A percentile compares a stretch with the other conserved stretches of the same genome.
Evolutionary conservation across 1,139 yeast species (phyloP).

Genomic region (Geotrichum citri-aurantii): DNA sequence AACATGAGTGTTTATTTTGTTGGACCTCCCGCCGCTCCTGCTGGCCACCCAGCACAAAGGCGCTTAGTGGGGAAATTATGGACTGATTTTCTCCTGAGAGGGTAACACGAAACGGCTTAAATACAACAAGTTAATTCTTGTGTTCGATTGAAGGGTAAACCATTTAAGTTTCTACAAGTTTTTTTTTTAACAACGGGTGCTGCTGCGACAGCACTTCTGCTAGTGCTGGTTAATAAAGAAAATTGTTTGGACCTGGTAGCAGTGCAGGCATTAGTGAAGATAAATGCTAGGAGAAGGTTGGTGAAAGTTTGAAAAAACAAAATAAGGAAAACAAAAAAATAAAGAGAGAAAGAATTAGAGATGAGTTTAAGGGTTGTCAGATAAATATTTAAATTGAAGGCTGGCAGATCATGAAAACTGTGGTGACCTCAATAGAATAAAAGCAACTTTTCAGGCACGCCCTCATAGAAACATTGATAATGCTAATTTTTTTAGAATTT

Average conservation of each 20-base stretch:
- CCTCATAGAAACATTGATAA: too few species aligned
- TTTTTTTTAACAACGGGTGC: not conserved
- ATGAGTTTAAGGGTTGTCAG: not conserved
- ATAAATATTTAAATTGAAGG: too few species aligned
- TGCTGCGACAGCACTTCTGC: not conserved
- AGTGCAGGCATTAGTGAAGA: not conserved
- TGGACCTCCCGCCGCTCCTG: too few species aligned
- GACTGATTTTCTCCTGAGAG: not conserved
- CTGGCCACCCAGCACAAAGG: not conserved
- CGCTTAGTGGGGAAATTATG: not conserved
- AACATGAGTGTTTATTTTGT: not conserved
- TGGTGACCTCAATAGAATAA: not conserved
- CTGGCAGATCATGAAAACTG: not conserved
- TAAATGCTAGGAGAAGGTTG: not conserved
- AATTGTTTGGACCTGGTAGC: not conserved
- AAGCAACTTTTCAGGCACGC: too few species aligned
- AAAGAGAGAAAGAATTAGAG: not conserved
- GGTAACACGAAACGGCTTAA: not conserved
- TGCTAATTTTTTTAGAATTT: too few species aligned
- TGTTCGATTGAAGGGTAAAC: too few species aligned
- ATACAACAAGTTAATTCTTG: not conserved
- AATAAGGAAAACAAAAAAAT: not conserved
- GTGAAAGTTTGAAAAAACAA: not conserved
- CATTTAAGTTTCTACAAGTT: not conserved
- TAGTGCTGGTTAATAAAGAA: not conserved